Percentiles rank a stretch among this genome's conserved stretches.
Conservation (phyloP, 1,284 basidiomycete genomes). For the Ganoderma multipileum region DNA sequence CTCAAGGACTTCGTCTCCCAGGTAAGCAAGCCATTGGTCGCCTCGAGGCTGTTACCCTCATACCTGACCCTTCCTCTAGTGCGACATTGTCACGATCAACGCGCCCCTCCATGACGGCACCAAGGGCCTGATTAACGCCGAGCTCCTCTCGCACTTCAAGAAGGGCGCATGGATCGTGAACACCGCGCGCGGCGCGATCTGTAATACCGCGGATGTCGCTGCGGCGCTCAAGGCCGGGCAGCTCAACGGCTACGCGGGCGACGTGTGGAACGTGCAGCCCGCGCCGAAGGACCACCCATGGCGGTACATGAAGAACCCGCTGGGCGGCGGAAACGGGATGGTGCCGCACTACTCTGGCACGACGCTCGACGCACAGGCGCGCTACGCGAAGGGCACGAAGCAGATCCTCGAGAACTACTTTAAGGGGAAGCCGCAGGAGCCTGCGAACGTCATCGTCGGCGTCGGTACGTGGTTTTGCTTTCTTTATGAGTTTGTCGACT, state of each 20-base stretch:
- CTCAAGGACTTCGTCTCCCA: conserved; percentile 86
- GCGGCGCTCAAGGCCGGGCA: conserved; percentile 83
- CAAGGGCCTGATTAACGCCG: conserved; percentile 79
- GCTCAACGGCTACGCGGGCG: conserved; percentile 73
- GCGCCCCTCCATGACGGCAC: conserved; percentile 92
- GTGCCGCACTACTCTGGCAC: conserved; percentile 90
- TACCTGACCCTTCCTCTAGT: conserved; percentile 44
- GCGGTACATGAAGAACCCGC: conserved; percentile 83
- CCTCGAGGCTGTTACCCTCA: neutral
- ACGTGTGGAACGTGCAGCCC: conserved; percentile 84
- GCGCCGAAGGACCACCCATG: conserved; percentile 88
- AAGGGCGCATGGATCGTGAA: conserved; percentile 90
- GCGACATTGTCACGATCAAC: conserved; percentile 89
- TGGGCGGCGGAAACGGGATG: conserved; percentile 86
- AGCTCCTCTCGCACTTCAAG: conserved; percentile 91
- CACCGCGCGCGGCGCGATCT: conserved; percentile 94
- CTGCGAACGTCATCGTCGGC: conserved; percentile 84
- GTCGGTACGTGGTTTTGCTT: conserved; percentile 41
- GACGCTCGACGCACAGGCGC: conserved; percentile 89
- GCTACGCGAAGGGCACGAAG: conserved; percentile 86
- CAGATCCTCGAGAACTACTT: conserved; percentile 86
- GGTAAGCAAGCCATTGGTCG: conserved; percentile 13
- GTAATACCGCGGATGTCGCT: conserved; percentile 82
- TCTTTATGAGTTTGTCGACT: neutral
- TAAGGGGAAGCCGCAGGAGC: conserved; percentile 69